phyloP scores from a whole-genome alignment of 805 yeast genomes.

The Saitoella complicata region DNA sequence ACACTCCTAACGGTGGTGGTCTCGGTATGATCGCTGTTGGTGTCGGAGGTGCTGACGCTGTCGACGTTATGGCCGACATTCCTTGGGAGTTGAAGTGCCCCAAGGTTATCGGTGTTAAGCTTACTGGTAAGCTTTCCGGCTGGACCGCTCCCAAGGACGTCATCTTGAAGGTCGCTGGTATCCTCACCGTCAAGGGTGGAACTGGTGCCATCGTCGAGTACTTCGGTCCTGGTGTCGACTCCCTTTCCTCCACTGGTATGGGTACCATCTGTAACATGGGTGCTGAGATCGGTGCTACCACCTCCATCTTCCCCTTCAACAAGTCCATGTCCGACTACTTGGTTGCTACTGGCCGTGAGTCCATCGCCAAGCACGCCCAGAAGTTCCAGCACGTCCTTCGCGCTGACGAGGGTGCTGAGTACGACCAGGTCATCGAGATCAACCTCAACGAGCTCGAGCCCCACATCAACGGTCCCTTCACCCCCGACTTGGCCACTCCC shows the following conservation, averaged over 20 bases:
- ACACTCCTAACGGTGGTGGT: conserved; percentile 99
- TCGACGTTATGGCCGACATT: conserved; percentile 88
- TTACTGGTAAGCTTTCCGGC: conserved; percentile 75
- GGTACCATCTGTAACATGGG: conserved; percentile 99
- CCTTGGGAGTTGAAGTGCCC: conserved; percentile 99
- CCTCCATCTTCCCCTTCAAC: conserved; percentile 92
- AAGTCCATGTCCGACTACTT: conserved; percentile 65
- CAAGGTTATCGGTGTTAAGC: conserved; percentile 79
- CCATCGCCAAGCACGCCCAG: conserved; percentile 68
- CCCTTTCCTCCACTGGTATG: conserved; percentile 95
- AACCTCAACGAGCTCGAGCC: conserved; percentile 81
- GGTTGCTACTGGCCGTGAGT: conserved; percentile 66
- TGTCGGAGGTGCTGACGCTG: conserved; percentile 99
- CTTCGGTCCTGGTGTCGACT: conserved; percentile 84
- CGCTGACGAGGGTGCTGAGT: conserved; percentile 80
- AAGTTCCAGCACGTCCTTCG: conserved; percentile 44
- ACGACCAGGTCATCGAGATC: conserved; percentile 84
- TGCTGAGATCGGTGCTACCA: conserved; percentile 98
- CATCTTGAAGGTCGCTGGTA: conserved; percentile 81
- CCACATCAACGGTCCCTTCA: conserved; percentile 92
- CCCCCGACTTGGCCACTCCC: conserved; percentile 94
- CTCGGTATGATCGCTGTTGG: conserved; percentile 97
- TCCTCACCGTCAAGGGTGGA: conserved; percentile 92
- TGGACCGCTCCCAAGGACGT: conserved; percentile 98
- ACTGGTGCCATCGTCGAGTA: conserved; percentile 93